phyloP scores from a whole-genome alignment of 2,329 filamentous ascomycete genomes.

The Periglandula ipomoeae region DNA sequence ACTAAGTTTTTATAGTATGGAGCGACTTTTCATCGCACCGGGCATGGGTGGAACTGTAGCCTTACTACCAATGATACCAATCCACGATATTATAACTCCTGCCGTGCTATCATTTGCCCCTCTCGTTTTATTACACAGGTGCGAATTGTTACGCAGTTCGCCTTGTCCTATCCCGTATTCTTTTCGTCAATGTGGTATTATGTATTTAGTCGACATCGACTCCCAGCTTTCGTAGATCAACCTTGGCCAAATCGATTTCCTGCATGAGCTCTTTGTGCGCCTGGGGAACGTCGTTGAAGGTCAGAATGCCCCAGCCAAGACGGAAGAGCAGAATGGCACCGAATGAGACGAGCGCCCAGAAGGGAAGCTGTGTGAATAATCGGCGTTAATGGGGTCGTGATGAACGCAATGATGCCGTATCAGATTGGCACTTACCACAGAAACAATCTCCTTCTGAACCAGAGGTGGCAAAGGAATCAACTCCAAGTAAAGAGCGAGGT shows the following conservation, averaged over 20 bases:
- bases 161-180: not conserved
- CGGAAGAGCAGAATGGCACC: conserved; percentile 87
- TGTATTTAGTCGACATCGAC: conserved; percentile 62
- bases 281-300: conserved; percentile 91
- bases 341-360: conserved; percentile 86
- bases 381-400: not conserved
- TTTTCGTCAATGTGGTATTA: not conserved
- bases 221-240: conserved; percentile 62
- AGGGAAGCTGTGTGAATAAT: conserved; percentile 57
- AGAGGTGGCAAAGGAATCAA: conserved; percentile 71
- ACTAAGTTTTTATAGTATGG: not conserved
- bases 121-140: not conserved
- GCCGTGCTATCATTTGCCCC: not conserved
- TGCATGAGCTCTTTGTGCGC: conserved; percentile 82
- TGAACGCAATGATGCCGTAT: not conserved
- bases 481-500: conserved; percentile 76
- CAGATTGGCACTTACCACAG: conserved; percentile 72
- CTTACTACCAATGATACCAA: conserved; percentile 7
- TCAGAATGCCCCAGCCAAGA: conserved; percentile 85
- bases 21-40: conserved; percentile 1
- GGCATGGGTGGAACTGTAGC: not conserved
- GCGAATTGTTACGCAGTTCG: not conserved
- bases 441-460: conserved; percentile 75
- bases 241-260: conserved; percentile 71
- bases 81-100: not conserved